Evolutionary conservation across 1,139 yeast species (phyloP).

Genomic region (Yamadazyma conglobata): DNA sequence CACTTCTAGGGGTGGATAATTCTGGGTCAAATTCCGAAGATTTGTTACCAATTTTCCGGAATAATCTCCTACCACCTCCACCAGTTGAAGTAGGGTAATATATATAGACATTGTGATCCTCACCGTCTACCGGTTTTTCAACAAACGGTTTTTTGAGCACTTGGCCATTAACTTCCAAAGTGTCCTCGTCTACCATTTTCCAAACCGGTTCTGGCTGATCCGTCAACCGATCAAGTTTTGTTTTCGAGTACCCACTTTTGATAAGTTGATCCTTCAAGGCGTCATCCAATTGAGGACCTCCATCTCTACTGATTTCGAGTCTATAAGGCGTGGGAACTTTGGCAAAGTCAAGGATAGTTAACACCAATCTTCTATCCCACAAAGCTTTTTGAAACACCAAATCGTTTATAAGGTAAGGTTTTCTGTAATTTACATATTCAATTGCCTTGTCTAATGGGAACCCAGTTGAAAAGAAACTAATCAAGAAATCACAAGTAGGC

Average conservation of each 20-base stretch:
- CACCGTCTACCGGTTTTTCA: conserved; percentile 98
- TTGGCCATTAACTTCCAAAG: conserved; percentile 73
- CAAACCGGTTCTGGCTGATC: conserved; percentile 71
- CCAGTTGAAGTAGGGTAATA: conserved; percentile 87
- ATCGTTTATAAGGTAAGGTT: conserved; percentile 89
- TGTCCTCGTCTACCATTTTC: conserved; percentile 88
- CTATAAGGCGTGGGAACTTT: conserved; percentile 87
- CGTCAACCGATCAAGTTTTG: conserved; percentile 57
- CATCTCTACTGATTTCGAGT: conserved; percentile 88
- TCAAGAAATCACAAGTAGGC: conserved; percentile 97
- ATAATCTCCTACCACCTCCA: conserved; percentile 94
- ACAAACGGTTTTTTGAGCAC: conserved; percentile 84
- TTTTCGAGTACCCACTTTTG: conserved; percentile 35
- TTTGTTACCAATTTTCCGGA: conserved; percentile 95
- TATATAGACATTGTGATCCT: conserved; percentile 93
- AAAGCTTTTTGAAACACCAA: conserved; percentile 85
- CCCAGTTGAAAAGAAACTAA: conserved; percentile 91
- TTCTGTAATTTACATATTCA: conserved; percentile 79
- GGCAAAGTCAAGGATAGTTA: conserved; percentile 76
- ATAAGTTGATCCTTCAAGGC: conserved; percentile 48
- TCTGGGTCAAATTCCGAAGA: conserved; percentile 94
- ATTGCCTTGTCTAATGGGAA: conserved; percentile 97
- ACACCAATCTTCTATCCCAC: conserved; percentile 94
- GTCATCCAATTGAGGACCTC: conserved; percentile 82
- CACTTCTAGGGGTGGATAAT: conserved; percentile 69